Evolutionary conservation across 2,329 filamentous ascomycete genomes (phyloP), one percentile per base, ranked within the genome.

Genomic region (Verticillium nonalfalfae): DNA sequence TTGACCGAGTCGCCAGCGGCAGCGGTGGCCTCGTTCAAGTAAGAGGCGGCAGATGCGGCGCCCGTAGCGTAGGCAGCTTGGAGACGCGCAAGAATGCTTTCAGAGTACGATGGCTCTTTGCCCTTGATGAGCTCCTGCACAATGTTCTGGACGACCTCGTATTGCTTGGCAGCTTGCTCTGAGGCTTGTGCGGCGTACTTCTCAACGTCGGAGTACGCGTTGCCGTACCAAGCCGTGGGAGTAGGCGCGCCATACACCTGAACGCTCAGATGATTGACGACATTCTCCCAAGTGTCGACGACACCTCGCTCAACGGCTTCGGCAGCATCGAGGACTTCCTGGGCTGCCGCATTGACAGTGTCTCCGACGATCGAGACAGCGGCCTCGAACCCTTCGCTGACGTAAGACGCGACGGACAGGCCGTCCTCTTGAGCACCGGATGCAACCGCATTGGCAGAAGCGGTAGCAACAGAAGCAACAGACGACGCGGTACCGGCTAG

Each of bases 41-140:
- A 63, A 62, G 77, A 81, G 11, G 79, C 80, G 7, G 82, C 77
- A 0, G 80, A 85, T 0, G 85, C 80, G 1, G 83, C 76, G 1
- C 86, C 89, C 0, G 87, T 90, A 31, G 86, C 85, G 69, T 94
- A 95, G 0, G 86, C 90, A 3, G 84, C 87, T 61, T 85, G 84
- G 13, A 96, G 81, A 59, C 89, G 85, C 59, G 79, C 85, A 74
- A 92, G 86, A 3, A 94, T 89, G 62, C 90, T 93, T 69, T 96
- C 90, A 0, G 89, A 93, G 68, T 92, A 96, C 14, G 87, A 86
- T 0, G 90, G 88, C 71, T 96, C 91, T 72, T 89, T 91, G 59
- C 90, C 92, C 50, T 82, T 76, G 14, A 96, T 79, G 1, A 96
- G 79, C 73, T 96, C 91, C 1, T 89, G 90, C 14, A 96, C 82